Evolutionary conservation across 2,329 filamentous ascomycete genomes (phyloP).

Genomic region (Talaromyces sp.): DNA sequence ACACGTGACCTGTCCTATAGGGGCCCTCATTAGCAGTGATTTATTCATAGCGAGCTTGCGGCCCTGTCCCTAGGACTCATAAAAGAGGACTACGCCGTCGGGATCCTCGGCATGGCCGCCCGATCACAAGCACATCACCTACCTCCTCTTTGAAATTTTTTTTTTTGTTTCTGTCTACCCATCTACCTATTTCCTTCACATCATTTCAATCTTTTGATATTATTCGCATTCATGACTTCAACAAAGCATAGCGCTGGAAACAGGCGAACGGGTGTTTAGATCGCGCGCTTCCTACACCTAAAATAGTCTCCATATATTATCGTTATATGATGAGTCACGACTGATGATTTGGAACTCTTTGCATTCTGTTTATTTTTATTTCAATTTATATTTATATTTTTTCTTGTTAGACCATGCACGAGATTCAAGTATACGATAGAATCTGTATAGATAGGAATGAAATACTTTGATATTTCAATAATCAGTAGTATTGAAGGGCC

Average conservation of each 20-base stretch:
- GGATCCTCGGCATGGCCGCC: not conserved
- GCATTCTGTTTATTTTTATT: not conserved
- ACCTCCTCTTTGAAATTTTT: not conserved
- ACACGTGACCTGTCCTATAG: not conserved
- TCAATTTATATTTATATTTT: too few relatives aligned
- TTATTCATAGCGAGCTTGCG: not conserved
- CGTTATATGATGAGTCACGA: not conserved
- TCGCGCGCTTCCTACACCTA: not conserved
- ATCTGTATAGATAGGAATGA: not conserved
- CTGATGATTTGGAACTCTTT: not conserved
- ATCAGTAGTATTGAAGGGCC: not conserved
- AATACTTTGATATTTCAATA: not conserved
- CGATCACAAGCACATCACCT: not conserved
- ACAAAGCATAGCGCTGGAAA: not conserved
- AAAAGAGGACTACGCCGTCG: not conserved
- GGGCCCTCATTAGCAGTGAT: not conserved
- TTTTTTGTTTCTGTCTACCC: not conserved
- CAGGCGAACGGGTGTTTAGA: not conserved
- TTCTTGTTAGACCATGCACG: not conserved
- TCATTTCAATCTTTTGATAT: not conserved
- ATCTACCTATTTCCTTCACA: not conserved
- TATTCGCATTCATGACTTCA: not conserved
- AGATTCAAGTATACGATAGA: not conserved
- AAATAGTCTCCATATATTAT: not conserved
- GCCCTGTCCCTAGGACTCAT: not conserved